phyloP scores from a whole-genome alignment of 208 protist species.

The Leishmania turanica region DNA sequence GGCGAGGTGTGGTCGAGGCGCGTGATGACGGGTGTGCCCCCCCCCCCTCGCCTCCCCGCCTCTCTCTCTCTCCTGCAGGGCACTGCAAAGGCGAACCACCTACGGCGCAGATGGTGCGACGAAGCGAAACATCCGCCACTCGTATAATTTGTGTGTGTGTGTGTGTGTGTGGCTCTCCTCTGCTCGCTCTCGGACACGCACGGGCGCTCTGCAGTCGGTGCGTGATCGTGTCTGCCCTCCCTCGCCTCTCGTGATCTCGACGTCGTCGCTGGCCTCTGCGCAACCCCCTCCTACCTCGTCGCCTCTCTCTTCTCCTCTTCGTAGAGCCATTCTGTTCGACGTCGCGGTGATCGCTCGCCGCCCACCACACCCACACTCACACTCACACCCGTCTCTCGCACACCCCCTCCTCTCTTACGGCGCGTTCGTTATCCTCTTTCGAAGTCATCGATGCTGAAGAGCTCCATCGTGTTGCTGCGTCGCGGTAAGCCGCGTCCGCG shows the following conservation, averaged over 20 bases:
- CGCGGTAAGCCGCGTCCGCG: conserved; percentile 86
- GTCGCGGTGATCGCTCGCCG: background rate
- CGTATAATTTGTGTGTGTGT: no score
- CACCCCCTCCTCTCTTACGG: background rate
- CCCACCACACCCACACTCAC: background rate
- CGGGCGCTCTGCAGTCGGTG: background rate
- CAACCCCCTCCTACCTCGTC: background rate
- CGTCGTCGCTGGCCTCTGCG: background rate
- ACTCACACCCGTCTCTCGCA: background rate
- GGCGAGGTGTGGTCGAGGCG: background rate
- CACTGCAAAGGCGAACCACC: background rate
- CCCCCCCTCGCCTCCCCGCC: background rate
- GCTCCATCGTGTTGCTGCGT: conserved; percentile 47
- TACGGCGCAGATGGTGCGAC: background rate
- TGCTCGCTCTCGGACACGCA: background rate
- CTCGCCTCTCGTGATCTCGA: background rate
- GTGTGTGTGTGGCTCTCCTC: no score
- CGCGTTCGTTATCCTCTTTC: background rate
- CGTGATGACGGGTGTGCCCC: background rate
- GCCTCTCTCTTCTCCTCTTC: background rate
- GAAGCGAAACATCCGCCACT: background rate
- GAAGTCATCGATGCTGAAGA: conserved; percentile 22
- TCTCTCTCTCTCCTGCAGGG: background rate
- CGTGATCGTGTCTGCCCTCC: background rate
- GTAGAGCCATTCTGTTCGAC: background rate